phyloP scores from a whole-genome alignment of 768 basidiomycete genomes.

The Auriculariales sp. region DNA sequence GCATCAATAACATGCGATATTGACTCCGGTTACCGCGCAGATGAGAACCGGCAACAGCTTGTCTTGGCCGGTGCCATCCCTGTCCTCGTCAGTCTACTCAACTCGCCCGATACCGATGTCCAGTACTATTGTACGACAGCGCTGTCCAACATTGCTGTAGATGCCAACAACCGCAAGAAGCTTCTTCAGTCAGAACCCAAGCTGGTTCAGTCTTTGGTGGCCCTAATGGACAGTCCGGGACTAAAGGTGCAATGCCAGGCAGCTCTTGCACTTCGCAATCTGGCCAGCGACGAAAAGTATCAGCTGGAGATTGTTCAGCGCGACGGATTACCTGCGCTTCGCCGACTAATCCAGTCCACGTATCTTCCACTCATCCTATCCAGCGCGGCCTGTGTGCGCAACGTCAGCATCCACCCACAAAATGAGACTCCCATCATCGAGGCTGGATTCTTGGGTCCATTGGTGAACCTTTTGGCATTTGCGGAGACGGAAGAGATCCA shows the following conservation, averaged over 20 bases:
- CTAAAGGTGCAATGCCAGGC: conserved; percentile 99
- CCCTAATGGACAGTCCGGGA: conserved; percentile 92
- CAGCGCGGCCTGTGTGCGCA: conserved; percentile 95
- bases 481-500: conserved; percentile 99
- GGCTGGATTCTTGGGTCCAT: conserved; percentile 87
- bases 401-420: conserved; percentile 95
- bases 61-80: conserved; percentile 98
- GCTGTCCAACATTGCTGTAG: conserved; percentile 94
- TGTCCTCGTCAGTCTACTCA: conserved; percentile 85
- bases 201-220: conserved; percentile 83
- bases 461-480: conserved; percentile 92
- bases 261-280: conserved; percentile 86
- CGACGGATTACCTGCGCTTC: conserved; percentile 79
- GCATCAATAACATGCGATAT: not conserved
- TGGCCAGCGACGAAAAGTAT: conserved; percentile 98
- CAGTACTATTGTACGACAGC: conserved; percentile 99
- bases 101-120: conserved; percentile 96
- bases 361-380: conserved; percentile 97
- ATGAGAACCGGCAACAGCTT: conserved; percentile 96
- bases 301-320: conserved; percentile 96
- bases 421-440: conserved; percentile 99
- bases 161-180: conserved; percentile 89
- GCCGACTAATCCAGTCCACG: conserved; percentile 89
- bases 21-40: conserved; percentile 22
- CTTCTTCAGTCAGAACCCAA: conserved; percentile 89